Base-by-base conservation (phyloP, 805 yeast species). In the Candida parachauliodes region DNA sequence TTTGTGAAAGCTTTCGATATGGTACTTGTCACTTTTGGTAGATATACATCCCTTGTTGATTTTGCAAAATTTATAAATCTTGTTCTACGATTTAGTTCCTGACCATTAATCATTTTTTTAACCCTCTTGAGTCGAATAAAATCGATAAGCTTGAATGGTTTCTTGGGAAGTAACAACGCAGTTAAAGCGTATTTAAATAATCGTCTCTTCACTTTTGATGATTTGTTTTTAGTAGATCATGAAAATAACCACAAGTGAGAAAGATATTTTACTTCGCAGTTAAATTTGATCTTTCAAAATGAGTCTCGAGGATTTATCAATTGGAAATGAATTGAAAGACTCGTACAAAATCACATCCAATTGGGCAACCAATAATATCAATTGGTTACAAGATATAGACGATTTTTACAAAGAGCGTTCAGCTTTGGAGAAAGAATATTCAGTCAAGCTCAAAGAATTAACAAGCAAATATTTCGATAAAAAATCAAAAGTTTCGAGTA, bases 371-470 rank as follows among this genome's bases (percentile, higher is more conserved):
- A 77, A 80, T 39, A 88, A 93, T 28, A 61, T 85, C 36, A 71
- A 70, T 30, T 89, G 93, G 84, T 64, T 91, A 8, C 59, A 68
- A 1, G 98, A 91, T 48, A 65, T 93, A 8, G 94, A 86, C 52
- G 72, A 72, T 29, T 93, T 91, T 57, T 93, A 89, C 60, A 74
- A 77, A 25, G 96, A 88, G 59, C 68, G 98, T 25, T 81, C 96
- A 2, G 57, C 67, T 11, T 72, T 93, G 37, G 98, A 93, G 60
- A 77, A 74, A 47, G 98, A 91, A 49, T 88, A 91, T 51, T 72
- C 95, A 8, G 63, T 70, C 12, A 83, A 79, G 47, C 66, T 93
- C 39, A 70, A 75, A 37, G 72, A 73, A 8, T 60, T 93, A 42
- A 72, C 87, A 30, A 62, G 78, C 36, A 86, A 80, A 42, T 84